Conservation (phyloP, 2,329 filamentous ascomycete genomes). For the Fusarium bulbicola region DNA sequence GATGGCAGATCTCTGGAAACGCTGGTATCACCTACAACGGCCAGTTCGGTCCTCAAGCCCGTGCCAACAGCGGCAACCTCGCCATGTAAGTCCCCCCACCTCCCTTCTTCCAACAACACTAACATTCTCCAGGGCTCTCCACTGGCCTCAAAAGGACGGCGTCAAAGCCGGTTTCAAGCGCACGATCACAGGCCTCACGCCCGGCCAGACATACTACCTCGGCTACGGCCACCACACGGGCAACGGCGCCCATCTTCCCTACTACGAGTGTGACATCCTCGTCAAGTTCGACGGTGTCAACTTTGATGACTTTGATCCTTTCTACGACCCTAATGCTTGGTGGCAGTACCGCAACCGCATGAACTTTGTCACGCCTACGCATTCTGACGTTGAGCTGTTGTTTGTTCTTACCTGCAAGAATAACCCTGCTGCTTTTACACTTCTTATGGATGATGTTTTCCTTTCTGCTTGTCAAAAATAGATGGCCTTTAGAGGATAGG, state of each 20-base stretch:
- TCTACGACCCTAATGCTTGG: background rate
- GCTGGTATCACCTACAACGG: background rate
- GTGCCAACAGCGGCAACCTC: background rate
- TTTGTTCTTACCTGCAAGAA: slow-evolving; percentile 10
- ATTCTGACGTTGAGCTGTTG: background rate
- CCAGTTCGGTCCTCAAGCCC: background rate
- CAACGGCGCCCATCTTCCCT: background rate
- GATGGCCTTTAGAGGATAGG: background rate
- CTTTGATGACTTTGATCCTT: slow-evolving; percentile 26
- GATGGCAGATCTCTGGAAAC: background rate
- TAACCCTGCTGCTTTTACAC: background rate
- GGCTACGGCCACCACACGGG: slow-evolving; percentile 9
- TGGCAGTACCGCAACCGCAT: background rate
- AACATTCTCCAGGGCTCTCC: background rate
- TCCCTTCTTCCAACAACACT: no score
- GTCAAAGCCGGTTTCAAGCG: background rate
- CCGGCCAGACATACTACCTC: background rate
- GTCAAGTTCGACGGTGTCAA: slow-evolving; percentile 2
- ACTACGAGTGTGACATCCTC: slow-evolving; percentile 8
- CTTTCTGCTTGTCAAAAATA: background rate
- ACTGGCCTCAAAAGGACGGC: background rate
- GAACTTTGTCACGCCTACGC: background rate
- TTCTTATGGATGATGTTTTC: slow-evolving; percentile 20
- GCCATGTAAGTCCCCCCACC: background rate
- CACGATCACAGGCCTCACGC: background rate